Conservation (phyloP, 2,329 filamentous ascomycete genomes). For the Geoglossum cookeanum region DNA sequence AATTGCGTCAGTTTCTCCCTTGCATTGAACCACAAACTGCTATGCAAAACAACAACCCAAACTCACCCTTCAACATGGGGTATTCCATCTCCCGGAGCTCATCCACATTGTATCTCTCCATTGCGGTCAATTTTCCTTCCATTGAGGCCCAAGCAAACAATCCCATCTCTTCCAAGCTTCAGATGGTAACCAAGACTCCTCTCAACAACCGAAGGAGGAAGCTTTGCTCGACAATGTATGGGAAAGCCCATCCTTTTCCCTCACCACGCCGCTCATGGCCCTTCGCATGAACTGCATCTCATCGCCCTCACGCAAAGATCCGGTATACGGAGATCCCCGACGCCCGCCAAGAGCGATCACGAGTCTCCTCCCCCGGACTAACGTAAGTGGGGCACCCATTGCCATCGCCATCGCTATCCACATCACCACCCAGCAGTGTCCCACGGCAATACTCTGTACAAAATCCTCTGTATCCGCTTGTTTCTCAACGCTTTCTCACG, state of each 20-base stretch:
- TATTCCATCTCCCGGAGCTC: constrained; percentile 1
- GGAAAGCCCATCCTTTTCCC: not conserved
- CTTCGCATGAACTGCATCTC: not conserved
- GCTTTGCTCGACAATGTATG: too few relatives aligned
- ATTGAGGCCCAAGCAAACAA: not conserved
- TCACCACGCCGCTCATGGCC: not conserved
- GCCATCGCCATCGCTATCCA: too few relatives aligned
- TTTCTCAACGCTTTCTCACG: too few relatives aligned
- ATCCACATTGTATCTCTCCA: not conserved
- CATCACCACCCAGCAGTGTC: too few relatives aligned
- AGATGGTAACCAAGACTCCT: not conserved
- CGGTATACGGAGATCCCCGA: not conserved
- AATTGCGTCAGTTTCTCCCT: not conserved
- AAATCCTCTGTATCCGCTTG: too few relatives aligned
- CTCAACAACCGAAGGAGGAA: too few relatives aligned
- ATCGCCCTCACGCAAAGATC: not conserved
- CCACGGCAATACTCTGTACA: too few relatives aligned
- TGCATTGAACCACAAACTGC: not conserved
- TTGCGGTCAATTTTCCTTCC: not conserved
- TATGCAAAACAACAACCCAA: not conserved
- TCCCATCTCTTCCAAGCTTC: not conserved
- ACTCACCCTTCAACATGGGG: constrained; percentile 1
- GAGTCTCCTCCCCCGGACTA: too few relatives aligned
- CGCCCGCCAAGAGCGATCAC: too few relatives aligned
- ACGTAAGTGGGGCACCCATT: too few relatives aligned